A percentile compares a stretch with the other conserved stretches of the same genome.
These are phyloP conservation scores for Kodamaea kaohsiungensis DNA, from an alignment of 805 yeast genomes.

Conservation along the genomic window DNA sequence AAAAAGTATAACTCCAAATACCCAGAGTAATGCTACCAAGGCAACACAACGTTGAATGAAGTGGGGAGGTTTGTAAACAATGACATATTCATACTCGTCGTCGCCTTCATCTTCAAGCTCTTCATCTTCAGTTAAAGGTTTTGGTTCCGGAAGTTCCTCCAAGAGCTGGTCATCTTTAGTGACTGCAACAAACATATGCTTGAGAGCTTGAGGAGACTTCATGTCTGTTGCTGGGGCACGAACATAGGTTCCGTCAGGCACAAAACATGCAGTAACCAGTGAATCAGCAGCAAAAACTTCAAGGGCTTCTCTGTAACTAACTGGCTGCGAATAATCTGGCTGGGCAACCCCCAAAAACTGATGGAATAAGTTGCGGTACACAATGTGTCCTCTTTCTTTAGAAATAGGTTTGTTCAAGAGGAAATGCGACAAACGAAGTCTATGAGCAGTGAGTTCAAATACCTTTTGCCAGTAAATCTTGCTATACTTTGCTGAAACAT, in stretches of 20 bases:
- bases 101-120: constrained; percentile 45
- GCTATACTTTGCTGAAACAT: constrained; percentile 28
- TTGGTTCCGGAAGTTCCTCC: constrained; percentile 22
- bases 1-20: constrained; percentile 38
- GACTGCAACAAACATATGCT: constrained; percentile 75
- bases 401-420: constrained; percentile 62
- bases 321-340: constrained; percentile 64
- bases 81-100: constrained; percentile 49
- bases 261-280: constrained; percentile 54
- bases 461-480: constrained; percentile 62
- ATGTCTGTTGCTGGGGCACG: constrained; percentile 88
- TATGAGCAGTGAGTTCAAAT: constrained; percentile 54
- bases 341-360: constrained; percentile 38
- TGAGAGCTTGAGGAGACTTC: constrained; percentile 62
- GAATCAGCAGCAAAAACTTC: constrained; percentile 45
- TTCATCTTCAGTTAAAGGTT: constrained; percentile 43
- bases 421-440: constrained; percentile 78
- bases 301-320: constrained; percentile 46
- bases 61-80: constrained; percentile 86
- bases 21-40: constrained; percentile 50
- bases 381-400: constrained; percentile 68
- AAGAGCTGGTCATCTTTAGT: constrained; percentile 69
- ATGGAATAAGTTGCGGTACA: constrained; percentile 53
- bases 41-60: constrained; percentile 60
- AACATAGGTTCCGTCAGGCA: constrained; percentile 78